These are phyloP conservation scores for Ascochyta viciae-villosae DNA, from an alignment of 2,329 filamentous ascomycete genomes.

Conservation along the genomic window DNA sequence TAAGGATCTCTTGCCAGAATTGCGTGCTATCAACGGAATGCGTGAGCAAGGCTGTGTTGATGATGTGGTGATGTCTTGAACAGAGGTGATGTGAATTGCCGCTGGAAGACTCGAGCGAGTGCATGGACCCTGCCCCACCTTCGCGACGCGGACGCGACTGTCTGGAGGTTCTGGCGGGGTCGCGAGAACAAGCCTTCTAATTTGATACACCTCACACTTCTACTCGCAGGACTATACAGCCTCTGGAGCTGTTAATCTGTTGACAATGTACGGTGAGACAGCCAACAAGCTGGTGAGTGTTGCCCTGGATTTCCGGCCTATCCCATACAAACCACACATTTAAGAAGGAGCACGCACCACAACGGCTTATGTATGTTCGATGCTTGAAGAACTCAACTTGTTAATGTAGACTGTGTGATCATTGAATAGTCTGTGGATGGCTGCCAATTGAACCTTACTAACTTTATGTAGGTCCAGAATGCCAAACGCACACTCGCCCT, in stretches of 20 bases:
- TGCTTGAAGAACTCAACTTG: no score
- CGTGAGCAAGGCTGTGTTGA: neutral
- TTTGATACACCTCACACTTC: neutral
- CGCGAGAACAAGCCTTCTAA: constrained; percentile 10
- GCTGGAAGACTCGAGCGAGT: constrained; percentile 20
- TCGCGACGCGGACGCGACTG: constrained; percentile 26
- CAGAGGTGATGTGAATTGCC: constrained; percentile 17
- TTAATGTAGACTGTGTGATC: no score
- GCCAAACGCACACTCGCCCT: constrained; percentile 93
- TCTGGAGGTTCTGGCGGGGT: constrained; percentile 8
- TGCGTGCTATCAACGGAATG: no score
- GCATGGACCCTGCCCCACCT: constrained; percentile 24
- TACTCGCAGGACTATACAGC: no score
- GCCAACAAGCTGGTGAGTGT: constrained; percentile 78
- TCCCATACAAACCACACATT: neutral
- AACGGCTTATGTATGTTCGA: no score
- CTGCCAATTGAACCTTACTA: neutral
- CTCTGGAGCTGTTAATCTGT: neutral
- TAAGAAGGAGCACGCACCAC: neutral
- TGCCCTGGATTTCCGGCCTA: neutral
- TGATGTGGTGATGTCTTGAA: constrained; percentile 8
- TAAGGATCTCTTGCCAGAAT: neutral
- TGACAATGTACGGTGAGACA: constrained; percentile 82
- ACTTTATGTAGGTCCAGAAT: constrained; percentile 77
- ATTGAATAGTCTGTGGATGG: no score